Percentiles rank a stretch among this genome's conserved stretches.
These are phyloP conservation scores for Rhizopogon salebrosus DNA, from an alignment of 768 basidiomycete species.

Conservation along the genomic window DNA sequence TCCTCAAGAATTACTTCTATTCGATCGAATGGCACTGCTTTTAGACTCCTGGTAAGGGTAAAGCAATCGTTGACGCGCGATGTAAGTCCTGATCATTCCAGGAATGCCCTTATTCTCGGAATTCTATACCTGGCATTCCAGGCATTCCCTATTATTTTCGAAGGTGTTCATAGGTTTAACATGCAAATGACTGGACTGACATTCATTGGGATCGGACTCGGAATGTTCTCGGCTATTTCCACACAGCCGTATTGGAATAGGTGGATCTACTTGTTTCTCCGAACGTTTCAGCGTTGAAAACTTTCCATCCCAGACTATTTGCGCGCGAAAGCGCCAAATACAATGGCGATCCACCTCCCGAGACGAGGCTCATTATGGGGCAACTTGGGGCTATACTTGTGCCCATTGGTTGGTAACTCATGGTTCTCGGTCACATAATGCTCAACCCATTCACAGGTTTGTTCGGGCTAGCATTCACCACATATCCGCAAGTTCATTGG, in stretches of 20 bases:
- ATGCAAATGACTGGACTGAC: constrained; percentile 43
- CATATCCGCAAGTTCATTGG: constrained; percentile 42
- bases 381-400: constrained; percentile 63
- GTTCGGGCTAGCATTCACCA: constrained; percentile 54
- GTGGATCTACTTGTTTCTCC: constrained; percentile 8
- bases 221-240: constrained; percentile 34
- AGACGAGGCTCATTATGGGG: constrained; percentile 61
- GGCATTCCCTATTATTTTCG: constrained; percentile 52
- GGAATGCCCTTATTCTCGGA: constrained; percentile 36
- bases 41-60: constrained; percentile 59
- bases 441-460: constrained; percentile 25
- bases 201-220: constrained; percentile 48
- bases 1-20: constrained; percentile 50
- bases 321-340: constrained; percentile 31
- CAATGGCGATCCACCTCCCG: constrained; percentile 53
- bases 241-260: constrained; percentile 44
- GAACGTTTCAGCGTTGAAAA: neutral
- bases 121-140: constrained; percentile 50
- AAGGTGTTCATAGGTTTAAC: constrained; percentile 44
- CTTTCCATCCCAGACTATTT: constrained; percentile 27
- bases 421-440: neutral
- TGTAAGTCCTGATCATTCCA: constrained; percentile 9
- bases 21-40: constrained; percentile 73
- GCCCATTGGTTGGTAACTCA: constrained; percentile 42
- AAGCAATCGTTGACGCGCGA: neutral